Percentiles rank a stretch among this genome's conserved stretches.
These are phyloP conservation scores for Cucumis cinereus DNA, from an alignment of 306 rosid genomes.

Conservation along the genomic window DNA sequence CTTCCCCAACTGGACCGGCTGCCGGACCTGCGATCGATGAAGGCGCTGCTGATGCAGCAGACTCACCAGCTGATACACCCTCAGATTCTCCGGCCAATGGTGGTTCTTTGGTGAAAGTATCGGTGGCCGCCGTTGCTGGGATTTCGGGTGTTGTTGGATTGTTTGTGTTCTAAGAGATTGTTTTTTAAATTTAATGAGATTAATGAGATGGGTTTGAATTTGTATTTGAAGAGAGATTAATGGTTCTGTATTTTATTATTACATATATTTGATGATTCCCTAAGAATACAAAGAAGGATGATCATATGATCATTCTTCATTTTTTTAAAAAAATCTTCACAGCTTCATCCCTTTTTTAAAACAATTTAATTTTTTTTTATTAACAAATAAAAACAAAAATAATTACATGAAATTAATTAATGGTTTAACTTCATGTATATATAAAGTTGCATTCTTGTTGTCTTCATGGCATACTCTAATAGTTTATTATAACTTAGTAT, in stretches of 20 bases:
- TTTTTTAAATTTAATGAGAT: not conserved
- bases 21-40: not conserved
- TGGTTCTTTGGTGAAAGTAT: not conserved
- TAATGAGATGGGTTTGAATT: not conserved
- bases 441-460: no score
- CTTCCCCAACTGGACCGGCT: conserved; percentile 28
- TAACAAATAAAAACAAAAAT: no score
- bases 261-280: not conserved
- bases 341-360: no score
- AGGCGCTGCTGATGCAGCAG: not conserved
- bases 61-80: not conserved
- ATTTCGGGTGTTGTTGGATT: not conserved
- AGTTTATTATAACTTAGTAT: no score
- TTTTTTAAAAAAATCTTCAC: not conserved
- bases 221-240: not conserved
- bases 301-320: not conserved
- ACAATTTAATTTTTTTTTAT: no score
- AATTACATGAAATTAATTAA: no score
- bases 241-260: not conserved
- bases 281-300: not conserved
- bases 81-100: not conserved
- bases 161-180: conserved; percentile 18
- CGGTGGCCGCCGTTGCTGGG: not conserved
- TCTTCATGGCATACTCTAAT: no score
- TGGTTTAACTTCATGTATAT: no score